Conservation (phyloP, 208 protist species). For the Trypanosoma melophagium region DNA sequence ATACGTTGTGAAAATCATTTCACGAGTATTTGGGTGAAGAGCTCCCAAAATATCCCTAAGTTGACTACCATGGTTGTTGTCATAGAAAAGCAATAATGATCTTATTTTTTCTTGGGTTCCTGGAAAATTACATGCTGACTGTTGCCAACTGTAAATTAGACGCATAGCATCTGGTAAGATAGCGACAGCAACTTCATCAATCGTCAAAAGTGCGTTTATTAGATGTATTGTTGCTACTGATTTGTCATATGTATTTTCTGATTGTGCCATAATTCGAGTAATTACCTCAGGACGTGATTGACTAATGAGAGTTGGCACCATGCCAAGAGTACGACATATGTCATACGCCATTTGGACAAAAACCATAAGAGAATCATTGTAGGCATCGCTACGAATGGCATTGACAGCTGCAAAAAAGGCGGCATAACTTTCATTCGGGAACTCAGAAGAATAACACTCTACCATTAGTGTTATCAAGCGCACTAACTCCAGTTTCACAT, state of each 20-base stretch:
- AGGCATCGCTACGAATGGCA: slow-evolving; percentile 69
- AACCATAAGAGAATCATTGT: slow-evolving; percentile 57
- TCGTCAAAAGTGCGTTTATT: slow-evolving; percentile 43
- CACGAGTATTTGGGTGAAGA: slow-evolving; percentile 27
- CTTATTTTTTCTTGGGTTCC: slow-evolving; percentile 41
- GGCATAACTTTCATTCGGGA: slow-evolving; percentile 9
- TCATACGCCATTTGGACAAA: slow-evolving; percentile 73
- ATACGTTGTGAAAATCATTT: slow-evolving; percentile 38
- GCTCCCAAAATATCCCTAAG: slow-evolving; percentile 26
- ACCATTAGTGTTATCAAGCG: slow-evolving; percentile 38
- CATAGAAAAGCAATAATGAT: slow-evolving; percentile 31
- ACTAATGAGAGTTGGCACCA: slow-evolving; percentile 30
- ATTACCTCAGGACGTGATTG: slow-evolving; percentile 50
- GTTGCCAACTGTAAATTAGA: slow-evolving; percentile 76
- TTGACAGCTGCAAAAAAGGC: slow-evolving; percentile 49
- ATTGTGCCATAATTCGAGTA: slow-evolving; percentile 54
- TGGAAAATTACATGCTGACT: slow-evolving; percentile 43
- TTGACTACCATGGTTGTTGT: slow-evolving; percentile 18
- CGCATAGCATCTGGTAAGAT: slow-evolving; percentile 45
- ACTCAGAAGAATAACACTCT: slow-evolving; percentile 24
- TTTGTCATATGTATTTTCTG: slow-evolving; percentile 64
- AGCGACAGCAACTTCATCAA: slow-evolving; percentile 33
- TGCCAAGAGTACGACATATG: slow-evolving; percentile 46
- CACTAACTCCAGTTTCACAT: slow-evolving; percentile 44
- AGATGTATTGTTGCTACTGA: slow-evolving; percentile 73